Conservation (phyloP, 2,329 filamentous ascomycete genomes). For the Ophiostoma fasciatum region DNA sequence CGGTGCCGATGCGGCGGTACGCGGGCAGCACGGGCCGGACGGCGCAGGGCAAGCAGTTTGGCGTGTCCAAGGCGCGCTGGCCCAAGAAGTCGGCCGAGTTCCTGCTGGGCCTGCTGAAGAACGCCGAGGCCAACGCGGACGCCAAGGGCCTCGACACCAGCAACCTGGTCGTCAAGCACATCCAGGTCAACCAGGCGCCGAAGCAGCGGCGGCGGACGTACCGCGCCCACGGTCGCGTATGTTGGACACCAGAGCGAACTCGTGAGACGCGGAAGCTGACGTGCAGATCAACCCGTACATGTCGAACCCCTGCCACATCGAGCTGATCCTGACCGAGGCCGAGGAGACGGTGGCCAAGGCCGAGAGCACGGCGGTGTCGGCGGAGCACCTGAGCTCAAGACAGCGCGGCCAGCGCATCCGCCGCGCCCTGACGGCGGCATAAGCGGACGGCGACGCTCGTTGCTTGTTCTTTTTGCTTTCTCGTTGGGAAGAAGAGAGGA, state of each 20-base stretch:
- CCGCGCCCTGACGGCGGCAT: constrained; percentile 51
- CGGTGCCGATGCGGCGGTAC: constrained; percentile 95
- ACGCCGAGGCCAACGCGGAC: constrained; percentile 93
- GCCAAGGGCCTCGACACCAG: constrained; percentile 94
- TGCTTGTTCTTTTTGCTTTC: constrained; percentile 3
- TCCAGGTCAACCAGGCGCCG: constrained; percentile 99
- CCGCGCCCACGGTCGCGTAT: constrained; percentile 98
- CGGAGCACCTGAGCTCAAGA: constrained; percentile 68
- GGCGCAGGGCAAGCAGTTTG: constrained; percentile 98
- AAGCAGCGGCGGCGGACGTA: constrained; percentile 99
- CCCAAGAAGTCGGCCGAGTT: constrained; percentile 98
- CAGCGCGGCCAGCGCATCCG: constrained; percentile 66
- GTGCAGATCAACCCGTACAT: constrained; percentile 98
- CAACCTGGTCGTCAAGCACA: constrained; percentile 99
- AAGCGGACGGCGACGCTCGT: too few species aligned
- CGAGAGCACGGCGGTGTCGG: constrained; percentile 48
- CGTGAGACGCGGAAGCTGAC: too few species aligned
- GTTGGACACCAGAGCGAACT: too few species aligned
- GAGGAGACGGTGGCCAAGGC: constrained; percentile 94
- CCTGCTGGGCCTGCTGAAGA: constrained; percentile 92
- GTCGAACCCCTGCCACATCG: constrained; percentile 99
- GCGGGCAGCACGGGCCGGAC: constrained; percentile 88
- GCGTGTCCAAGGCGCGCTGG: constrained; percentile 96
- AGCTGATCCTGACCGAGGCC: constrained; percentile 97
- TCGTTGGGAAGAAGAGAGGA: constrained; percentile 1